A percentile compares a stretch with the other conserved stretches of the same genome.
Conservation (phyloP, 2,329 filamentous ascomycete genomes). For the Aspergillus sp. region DNA sequence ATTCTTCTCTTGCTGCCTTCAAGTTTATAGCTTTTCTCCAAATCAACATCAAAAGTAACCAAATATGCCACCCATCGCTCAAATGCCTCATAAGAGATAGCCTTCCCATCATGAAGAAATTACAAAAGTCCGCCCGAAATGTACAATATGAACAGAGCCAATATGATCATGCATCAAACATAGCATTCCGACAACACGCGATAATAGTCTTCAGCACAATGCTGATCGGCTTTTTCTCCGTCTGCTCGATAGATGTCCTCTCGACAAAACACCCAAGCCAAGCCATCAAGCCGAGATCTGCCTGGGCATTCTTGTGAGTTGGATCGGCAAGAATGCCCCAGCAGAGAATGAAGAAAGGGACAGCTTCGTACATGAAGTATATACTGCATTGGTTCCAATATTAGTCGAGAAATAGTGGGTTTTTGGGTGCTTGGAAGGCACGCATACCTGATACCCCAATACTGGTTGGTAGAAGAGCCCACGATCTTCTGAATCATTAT, state of each 20-base stretch:
- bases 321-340: not conserved
- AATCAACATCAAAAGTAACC: not conserved
- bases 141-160: not conserved
- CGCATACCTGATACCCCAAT: not conserved
- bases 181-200: not conserved
- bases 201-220: not conserved
- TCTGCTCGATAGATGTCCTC: not conserved
- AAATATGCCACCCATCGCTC: not conserved
- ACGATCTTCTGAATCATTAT: not conserved
- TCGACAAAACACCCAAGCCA: not conserved
- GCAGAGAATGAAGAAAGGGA: not conserved
- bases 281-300: not conserved
- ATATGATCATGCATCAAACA: not conserved
- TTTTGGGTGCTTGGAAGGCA: not conserved
- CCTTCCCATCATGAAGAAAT: not conserved
- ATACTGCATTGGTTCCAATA: not conserved
- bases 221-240: not conserved
- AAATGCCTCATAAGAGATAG: not conserved
- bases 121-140: not conserved
- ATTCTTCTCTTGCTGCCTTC: too few relatives aligned
- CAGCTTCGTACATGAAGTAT: not conserved
- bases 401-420: too few relatives aligned
- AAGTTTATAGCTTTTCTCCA: too few relatives aligned
- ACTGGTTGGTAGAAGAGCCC: not conserved
- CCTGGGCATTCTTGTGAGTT: not conserved